Evolutionary conservation across 2,329 filamentous ascomycete species (phyloP), one percentile per base, ranked within the genome.

Genomic region (Aspergillus tamarii): DNA sequence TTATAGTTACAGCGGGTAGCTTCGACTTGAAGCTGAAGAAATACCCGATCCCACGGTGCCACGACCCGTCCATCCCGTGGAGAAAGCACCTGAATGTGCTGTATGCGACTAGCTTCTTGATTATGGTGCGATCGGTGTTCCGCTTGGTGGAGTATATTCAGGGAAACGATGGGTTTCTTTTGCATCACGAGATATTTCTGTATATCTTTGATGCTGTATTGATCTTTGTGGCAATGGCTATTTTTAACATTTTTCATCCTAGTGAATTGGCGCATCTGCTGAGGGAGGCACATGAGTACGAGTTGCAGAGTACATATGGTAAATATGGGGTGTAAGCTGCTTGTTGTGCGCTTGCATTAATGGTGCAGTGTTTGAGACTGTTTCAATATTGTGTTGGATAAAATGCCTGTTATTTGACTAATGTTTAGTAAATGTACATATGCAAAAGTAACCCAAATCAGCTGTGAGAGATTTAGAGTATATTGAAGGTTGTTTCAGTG

Each of bases 1-100:
- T 89, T 68, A 75, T 85, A 34, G 60, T 81, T 7, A 59, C 61
- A 1, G 58, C 57, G 3, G 45, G 56, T 1, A 32, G 43, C 12
- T 67, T 67, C n/a, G 56, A 67, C 19, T 16, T 53, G 2, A 64
- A 64, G 14, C 12, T 64, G 14, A 48, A 32, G 4, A 55, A 36
- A 8, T 64, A 59, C 32, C 62, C 54, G 0, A 62, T 63, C 26
- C 58, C 63, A 19, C n/a, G 60, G 10, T 23, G 55, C 19, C 45
- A 4, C 45, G 50, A 14, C 41, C 55, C 12, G 2, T 41, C 23
- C 1, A 65, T 60, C 11, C 64, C 32, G 1, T 67, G 64, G 64
- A 43, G 41, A 0, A 58, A 58, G n/a, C 63, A 65, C 5, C 57
- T 67, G 1, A 64, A 64, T 11, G 34, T 66, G 2, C 60, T 67